phyloP scores from a whole-genome alignment of 139 green algal species.

The Diplosphaera chodatii region DNA sequence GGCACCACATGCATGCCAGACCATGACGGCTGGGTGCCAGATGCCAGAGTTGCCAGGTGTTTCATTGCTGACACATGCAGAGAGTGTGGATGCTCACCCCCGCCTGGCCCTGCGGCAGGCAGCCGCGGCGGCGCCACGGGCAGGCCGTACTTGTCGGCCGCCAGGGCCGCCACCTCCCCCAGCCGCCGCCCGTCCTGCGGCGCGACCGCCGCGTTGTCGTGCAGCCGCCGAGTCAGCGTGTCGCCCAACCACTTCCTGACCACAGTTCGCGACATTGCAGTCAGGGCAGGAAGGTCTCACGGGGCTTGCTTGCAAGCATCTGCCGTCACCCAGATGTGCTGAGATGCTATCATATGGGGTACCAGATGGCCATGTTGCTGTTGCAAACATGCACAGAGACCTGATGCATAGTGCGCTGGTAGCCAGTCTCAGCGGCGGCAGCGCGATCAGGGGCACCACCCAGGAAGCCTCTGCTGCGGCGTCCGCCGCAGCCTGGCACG shows the following conservation, averaged over 20 bases:
- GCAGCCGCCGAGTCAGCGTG: background rate
- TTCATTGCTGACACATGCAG: too few species aligned
- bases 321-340: too few species aligned
- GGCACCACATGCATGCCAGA: too few species aligned
- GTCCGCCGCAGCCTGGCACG: background rate
- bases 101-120: background rate
- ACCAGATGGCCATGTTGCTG: too few species aligned
- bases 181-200: background rate
- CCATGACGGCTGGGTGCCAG: too few species aligned
- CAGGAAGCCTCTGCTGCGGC: background rate
- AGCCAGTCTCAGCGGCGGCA: background rate
- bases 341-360: too few species aligned
- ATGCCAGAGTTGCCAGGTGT: too few species aligned
- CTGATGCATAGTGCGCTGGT: background rate
- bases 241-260: slow-evolving; percentile 2
- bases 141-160: background rate
- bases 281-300: too few species aligned
- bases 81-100: background rate
- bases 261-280: background rate
- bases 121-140: background rate
- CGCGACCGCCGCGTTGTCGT: background rate
- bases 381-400: too few species aligned
- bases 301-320: too few species aligned
- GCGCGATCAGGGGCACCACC: background rate
- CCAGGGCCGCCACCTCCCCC: background rate